Evolutionary conservation across 1,284 basidiomycete genomes (phyloP).

Genomic region (Ustilago xerochloae): DNA sequence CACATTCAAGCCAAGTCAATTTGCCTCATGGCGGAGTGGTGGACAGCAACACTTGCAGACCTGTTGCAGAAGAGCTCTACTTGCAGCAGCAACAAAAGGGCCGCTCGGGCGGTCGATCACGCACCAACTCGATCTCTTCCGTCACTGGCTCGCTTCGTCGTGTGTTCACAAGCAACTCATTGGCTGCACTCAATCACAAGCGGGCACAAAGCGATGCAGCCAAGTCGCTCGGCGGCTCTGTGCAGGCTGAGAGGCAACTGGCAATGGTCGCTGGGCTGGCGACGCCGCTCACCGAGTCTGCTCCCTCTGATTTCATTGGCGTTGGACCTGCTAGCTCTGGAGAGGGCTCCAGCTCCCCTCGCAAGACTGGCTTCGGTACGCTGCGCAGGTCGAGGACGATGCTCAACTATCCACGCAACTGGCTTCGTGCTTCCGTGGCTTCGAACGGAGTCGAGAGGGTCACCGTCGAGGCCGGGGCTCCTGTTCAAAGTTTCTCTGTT

Average conservation of each 20-base stretch:
- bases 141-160: conserved; percentile 45
- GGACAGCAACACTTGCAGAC: conserved; percentile 3
- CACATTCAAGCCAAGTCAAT: conserved; percentile 26
- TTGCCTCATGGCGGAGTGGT: conserved; percentile 17
- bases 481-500: neutral
- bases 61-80: conserved; percentile 19
- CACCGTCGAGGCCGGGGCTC: conserved; percentile 19
- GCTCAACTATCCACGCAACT: conserved; percentile 39
- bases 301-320: neutral
- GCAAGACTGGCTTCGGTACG: conserved; percentile 19
- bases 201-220: conserved; percentile 29
- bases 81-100: conserved; percentile 10
- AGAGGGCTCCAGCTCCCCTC: conserved; percentile 6
- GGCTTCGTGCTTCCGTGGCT: conserved; percentile 37
- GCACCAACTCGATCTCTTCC: conserved; percentile 38
- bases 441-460: conserved; percentile 36
- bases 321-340: neutral
- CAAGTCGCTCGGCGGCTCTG: conserved; percentile 21
- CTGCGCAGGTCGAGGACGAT: conserved; percentile 50
- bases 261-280: conserved; percentile 5
- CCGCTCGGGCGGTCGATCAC: conserved; percentile 18
- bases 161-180: conserved; percentile 31
- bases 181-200: conserved; percentile 24
- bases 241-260: conserved; percentile 30
- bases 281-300: conserved; percentile 25